Evolutionary conservation across 2,329 filamentous ascomycete genomes (phyloP).

Genomic region (Diaporthe velutina): DNA sequence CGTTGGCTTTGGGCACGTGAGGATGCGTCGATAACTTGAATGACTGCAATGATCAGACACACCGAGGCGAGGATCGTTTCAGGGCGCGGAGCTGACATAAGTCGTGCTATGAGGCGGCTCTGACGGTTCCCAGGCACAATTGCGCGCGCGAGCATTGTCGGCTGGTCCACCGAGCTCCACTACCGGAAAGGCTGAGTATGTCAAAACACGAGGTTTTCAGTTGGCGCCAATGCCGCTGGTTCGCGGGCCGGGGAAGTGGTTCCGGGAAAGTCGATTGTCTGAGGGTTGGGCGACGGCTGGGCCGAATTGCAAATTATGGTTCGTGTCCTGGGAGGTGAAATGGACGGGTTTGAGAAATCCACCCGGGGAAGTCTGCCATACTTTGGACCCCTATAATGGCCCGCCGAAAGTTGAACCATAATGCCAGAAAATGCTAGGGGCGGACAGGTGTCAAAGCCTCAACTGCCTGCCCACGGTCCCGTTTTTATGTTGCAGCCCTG

Average conservation of each 20-base stretch:
- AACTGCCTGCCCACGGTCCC: slow-evolving; percentile 15
- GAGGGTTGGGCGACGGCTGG: slow-evolving; percentile 20
- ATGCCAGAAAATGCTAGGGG: not conserved
- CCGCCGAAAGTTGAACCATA: slow-evolving; percentile 26
- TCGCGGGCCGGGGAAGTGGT: slow-evolving; percentile 9
- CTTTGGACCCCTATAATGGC: slow-evolving; percentile 22
- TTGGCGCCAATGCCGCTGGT: slow-evolving; percentile 27
- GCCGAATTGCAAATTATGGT: not conserved
- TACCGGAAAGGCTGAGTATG: slow-evolving; percentile 20
- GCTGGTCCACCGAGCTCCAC: slow-evolving; percentile 21
- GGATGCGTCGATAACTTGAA: slow-evolving; percentile 10
- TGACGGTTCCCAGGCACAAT: not conserved
- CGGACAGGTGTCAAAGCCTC: slow-evolving; percentile 17
- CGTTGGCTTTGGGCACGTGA: not conserved
- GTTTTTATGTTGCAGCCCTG: not conserved
- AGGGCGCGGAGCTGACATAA: slow-evolving; percentile 5
- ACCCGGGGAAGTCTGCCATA: slow-evolving; percentile 16
- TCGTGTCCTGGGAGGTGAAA: slow-evolving; percentile 3
- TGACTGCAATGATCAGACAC: slow-evolving; percentile 4
- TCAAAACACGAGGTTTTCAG: slow-evolving; percentile 28
- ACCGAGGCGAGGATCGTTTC: slow-evolving; percentile 1
- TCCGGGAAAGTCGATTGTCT: slow-evolving; percentile 8
- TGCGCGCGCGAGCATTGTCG: slow-evolving; percentile 6
- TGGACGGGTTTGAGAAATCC: slow-evolving; percentile 21
- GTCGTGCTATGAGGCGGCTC: not conserved